Conservation (phyloP, 177 flowering plant species). For the Vitis hybrid region DNA sequence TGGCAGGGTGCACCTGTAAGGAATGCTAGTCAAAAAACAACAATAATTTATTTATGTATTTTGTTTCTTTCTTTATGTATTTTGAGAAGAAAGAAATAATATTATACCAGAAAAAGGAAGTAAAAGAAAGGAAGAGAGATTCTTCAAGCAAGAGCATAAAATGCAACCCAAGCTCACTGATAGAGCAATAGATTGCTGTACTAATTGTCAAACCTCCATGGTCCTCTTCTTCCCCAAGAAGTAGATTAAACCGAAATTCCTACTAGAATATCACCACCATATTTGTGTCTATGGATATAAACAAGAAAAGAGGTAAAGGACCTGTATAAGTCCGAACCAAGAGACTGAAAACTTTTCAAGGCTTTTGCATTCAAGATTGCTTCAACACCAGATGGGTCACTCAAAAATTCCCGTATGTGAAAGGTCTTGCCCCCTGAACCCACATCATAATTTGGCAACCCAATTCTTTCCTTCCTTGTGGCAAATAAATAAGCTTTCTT, state of each 20-base stretch:
- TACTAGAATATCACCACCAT: not conserved
- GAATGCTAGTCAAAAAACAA: conserved; percentile 1
- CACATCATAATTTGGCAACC: conserved; percentile 42
- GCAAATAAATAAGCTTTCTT: conserved; percentile 61
- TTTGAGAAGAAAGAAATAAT: not conserved
- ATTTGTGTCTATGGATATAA: not conserved
- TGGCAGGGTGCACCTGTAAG: conserved; percentile 64
- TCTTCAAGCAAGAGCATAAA: too few relatives aligned
- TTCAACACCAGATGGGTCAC: conserved; percentile 65
- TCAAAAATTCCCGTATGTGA: conserved; percentile 55
- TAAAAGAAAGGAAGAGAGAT: not conserved
- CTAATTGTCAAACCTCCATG: too few relatives aligned
- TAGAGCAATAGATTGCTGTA: too few relatives aligned
- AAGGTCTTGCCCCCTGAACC: conserved; percentile 19
- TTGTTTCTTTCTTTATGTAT: not conserved
- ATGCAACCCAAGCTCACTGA: too few relatives aligned
- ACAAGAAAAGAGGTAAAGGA: conserved; percentile 1
- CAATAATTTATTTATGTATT: not conserved
- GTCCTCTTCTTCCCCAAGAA: not conserved
- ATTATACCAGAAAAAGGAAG: not conserved
- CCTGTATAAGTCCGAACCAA: conserved; percentile 68
- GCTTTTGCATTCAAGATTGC: conserved; percentile 59
- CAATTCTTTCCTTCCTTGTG: conserved; percentile 44
- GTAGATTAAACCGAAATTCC: not conserved
- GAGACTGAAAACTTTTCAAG: conserved; percentile 42